A percentile compares a stretch with the other conserved stretches of the same genome.
Conservation (phyloP, 75 land plant genomes). For the Cunninghamia lanceolata region DNA sequence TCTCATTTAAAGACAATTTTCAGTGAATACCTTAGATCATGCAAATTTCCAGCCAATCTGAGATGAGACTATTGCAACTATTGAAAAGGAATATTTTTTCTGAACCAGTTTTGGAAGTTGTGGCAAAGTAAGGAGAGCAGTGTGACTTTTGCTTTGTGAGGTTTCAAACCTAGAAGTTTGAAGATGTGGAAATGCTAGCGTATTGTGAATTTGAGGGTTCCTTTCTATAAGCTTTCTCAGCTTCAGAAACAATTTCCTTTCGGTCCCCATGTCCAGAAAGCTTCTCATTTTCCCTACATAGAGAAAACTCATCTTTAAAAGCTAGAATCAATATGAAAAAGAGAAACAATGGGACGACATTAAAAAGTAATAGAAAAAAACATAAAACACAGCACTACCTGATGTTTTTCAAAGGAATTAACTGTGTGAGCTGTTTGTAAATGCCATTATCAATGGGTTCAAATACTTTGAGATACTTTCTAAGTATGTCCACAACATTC, state of each 20-base stretch:
- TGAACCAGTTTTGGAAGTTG: not conserved
- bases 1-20: not conserved
- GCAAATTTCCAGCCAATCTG: not conserved
- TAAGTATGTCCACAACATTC: not conserved
- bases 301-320: not conserved
- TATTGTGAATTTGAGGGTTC: not conserved
- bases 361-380: not conserved
- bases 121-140: not conserved
- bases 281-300: not conserved
- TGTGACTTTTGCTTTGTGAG: not conserved
- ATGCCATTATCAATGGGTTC: not conserved
- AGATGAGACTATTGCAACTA: not conserved
- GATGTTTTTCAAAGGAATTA: slow-evolving; percentile 13
- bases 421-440: slow-evolving; percentile 11
- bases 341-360: not conserved
- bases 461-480: slow-evolving; percentile 8
- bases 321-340: not conserved
- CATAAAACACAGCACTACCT: not conserved
- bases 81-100: not conserved
- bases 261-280: not conserved
- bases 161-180: not conserved
- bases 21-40: not conserved
- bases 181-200: not conserved
- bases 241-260: not conserved
- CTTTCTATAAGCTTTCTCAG: not conserved